Percentiles rank a stretch among this genome's conserved stretches.
Evolutionary conservation across 345 rosid species (phyloP).

Genomic region (Conringia planisiliqua): DNA sequence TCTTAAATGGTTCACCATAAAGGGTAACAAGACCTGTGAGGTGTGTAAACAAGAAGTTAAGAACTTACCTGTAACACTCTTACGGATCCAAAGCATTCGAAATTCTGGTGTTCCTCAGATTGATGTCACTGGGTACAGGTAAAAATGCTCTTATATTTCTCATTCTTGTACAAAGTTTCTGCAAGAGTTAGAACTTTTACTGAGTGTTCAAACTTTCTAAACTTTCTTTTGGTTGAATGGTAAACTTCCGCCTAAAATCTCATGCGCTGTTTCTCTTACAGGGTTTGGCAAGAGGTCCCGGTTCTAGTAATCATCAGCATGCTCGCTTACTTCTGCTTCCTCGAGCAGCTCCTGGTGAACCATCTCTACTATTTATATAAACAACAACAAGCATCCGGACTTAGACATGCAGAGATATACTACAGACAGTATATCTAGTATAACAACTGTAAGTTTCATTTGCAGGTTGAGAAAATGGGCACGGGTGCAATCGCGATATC

Average conservation of each 20-base stretch:
- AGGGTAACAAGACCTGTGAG: slow-evolving; percentile 90
- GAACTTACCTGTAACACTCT: slow-evolving; percentile 82
- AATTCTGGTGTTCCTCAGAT: slow-evolving; percentile 33
- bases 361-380: not conserved
- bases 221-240: not conserved
- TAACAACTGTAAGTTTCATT: slow-evolving; percentile 6
- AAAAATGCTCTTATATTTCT: not conserved
- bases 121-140: slow-evolving; percentile 33
- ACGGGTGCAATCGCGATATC: slow-evolving; percentile 84
- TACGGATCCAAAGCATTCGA: slow-evolving; percentile 60
- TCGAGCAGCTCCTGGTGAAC: slow-evolving; percentile 86
- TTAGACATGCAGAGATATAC: not conserved
- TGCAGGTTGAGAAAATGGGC: slow-evolving; percentile 78
- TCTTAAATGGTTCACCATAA: slow-evolving; percentile 89
- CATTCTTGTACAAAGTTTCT: not conserved
- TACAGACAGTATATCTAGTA: not conserved
- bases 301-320: slow-evolving; percentile 80
- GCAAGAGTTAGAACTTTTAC: not conserved
- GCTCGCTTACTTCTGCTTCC: slow-evolving; percentile 91
- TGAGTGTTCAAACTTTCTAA: not conserved
- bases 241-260: not conserved
- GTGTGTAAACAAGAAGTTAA: slow-evolving; percentile 85
- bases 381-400: not conserved
- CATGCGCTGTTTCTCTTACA: slow-evolving; percentile 26
- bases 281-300: slow-evolving; percentile 94